These are phyloP conservation scores for Tremella yokohamensis DNA, from an alignment of 768 basidiomycete species.

Conservation along the genomic window DNA sequence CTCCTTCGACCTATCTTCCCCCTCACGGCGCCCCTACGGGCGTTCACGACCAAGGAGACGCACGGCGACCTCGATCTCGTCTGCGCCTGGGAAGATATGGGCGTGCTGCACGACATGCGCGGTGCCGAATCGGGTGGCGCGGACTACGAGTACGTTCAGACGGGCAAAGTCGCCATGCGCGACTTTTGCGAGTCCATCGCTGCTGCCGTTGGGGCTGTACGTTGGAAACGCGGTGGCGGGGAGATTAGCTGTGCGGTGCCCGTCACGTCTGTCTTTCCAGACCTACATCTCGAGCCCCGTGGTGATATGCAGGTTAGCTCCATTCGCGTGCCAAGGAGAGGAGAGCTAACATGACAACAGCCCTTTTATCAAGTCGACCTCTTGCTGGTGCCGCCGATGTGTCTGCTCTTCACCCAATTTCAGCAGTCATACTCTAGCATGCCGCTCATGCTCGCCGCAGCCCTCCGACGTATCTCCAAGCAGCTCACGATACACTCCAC, in stretches of 20 bases:
- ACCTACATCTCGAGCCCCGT: background rate
- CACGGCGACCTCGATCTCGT: slow-evolving; percentile 41
- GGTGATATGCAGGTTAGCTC: slow-evolving; percentile 4
- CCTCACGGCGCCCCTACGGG: background rate
- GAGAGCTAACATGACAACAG: slow-evolving; percentile 14
- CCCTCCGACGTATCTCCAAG: slow-evolving; percentile 19
- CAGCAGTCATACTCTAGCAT: slow-evolving; percentile 23
- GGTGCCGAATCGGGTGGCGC: slow-evolving; percentile 5
- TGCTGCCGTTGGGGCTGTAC: background rate
- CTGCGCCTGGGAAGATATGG: slow-evolving; percentile 12
- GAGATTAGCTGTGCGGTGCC: background rate
- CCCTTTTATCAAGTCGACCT: slow-evolving; percentile 38
- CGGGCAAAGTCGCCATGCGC: background rate
- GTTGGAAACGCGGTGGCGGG: background rate
- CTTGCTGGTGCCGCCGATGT: slow-evolving; percentile 17
- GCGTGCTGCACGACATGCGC: background rate
- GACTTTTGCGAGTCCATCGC: background rate
- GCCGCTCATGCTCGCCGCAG: slow-evolving; percentile 21
- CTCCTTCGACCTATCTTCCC: slow-evolving; percentile 9
- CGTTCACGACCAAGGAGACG: slow-evolving; percentile 19
- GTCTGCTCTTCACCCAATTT: slow-evolving; percentile 19
- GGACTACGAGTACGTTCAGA: background rate
- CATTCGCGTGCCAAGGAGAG: background rate
- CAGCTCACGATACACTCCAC: slow-evolving; percentile 24
- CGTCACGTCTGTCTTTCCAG: background rate